phyloP scores from a whole-genome alignment of 345 rosid species.

The Salix suchowensis region DNA sequence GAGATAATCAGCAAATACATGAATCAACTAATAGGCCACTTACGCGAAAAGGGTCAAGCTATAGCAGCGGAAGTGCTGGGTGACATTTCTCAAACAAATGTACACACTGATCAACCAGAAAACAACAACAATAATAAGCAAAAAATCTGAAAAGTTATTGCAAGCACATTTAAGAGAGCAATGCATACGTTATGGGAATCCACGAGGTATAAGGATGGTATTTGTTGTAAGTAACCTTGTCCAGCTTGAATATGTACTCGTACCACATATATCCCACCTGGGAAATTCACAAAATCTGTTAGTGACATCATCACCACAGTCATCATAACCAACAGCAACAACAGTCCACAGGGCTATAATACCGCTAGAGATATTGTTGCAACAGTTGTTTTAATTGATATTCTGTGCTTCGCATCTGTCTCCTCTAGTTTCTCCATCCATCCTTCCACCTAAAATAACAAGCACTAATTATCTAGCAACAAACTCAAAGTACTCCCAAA shows the following conservation, averaged over 20 bases:
- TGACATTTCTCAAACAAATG: conserved; percentile 81
- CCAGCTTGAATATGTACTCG: conserved; percentile 87
- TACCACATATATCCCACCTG: conserved; percentile 84
- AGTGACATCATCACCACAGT: conserved; percentile 1
- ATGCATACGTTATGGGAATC: conserved; percentile 93
- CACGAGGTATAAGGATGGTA: conserved; percentile 98
- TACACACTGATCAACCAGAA: conserved; percentile 61
- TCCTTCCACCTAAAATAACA: conserved; percentile 64
- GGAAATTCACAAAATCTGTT: conserved; percentile 21
- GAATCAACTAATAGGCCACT: conserved; percentile 27
- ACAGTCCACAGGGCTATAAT: conserved; percentile 15
- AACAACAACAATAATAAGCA: conserved; percentile 7
- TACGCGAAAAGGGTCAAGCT: conserved; percentile 89
- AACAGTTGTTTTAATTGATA: conserved; percentile 63
- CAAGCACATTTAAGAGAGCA: conserved; percentile 5
- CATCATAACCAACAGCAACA: not conserved
- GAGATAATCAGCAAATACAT: conserved; percentile 5
- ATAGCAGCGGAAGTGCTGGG: conserved; percentile 81
- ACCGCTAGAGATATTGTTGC: conserved; percentile 54
- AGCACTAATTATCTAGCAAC: conserved; percentile 3
- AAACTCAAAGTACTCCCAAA: conserved; percentile 3
- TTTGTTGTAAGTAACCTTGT: conserved; percentile 86
- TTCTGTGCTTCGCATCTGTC: conserved; percentile 60
- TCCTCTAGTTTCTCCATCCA: conserved; percentile 99
- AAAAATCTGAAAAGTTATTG: not conserved